Conservation (phyloP, 805 yeast genomes). For the Wickerhamiella shivajii region DNA sequence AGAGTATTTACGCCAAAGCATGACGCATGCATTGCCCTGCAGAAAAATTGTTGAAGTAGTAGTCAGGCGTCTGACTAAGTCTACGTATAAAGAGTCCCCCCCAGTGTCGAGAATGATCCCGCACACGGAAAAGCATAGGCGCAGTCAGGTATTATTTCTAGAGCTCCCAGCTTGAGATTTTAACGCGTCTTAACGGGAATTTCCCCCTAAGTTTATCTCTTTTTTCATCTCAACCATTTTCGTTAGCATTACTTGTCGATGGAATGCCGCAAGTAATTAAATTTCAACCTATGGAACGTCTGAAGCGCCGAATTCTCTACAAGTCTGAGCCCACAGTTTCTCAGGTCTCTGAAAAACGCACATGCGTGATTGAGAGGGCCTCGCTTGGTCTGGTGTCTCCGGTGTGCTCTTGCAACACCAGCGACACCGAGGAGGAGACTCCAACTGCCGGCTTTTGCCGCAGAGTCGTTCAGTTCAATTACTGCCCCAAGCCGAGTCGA, state of each 20-base stretch:
- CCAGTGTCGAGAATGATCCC: background rate
- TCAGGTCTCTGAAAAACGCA: background rate
- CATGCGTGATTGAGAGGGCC: background rate
- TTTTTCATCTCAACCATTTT: background rate
- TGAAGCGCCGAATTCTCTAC: background rate
- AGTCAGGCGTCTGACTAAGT: background rate
- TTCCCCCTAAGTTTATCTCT: no score
- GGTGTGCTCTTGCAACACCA: background rate
- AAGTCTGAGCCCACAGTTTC: background rate
- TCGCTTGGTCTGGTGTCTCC: slow-evolving; percentile 5
- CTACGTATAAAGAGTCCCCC: no score
- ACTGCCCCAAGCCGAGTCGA: slow-evolving; percentile 7
- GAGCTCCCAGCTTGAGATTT: background rate
- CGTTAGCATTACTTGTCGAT: background rate
- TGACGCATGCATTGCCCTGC: background rate
- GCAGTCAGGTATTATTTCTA: background rate
- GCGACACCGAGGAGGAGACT: slow-evolving; percentile 7
- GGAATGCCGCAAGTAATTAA: background rate
- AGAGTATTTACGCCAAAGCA: no score
- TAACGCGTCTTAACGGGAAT: no score
- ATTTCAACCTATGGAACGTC: background rate
- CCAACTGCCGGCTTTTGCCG: background rate
- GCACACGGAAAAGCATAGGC: background rate
- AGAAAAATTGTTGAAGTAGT: background rate
- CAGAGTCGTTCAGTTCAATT: slow-evolving; percentile 5